These are phyloP conservation scores for Phytophthora meadii DNA, from an alignment of 352 stramenopile species.

Conservation along the genomic window DNA sequence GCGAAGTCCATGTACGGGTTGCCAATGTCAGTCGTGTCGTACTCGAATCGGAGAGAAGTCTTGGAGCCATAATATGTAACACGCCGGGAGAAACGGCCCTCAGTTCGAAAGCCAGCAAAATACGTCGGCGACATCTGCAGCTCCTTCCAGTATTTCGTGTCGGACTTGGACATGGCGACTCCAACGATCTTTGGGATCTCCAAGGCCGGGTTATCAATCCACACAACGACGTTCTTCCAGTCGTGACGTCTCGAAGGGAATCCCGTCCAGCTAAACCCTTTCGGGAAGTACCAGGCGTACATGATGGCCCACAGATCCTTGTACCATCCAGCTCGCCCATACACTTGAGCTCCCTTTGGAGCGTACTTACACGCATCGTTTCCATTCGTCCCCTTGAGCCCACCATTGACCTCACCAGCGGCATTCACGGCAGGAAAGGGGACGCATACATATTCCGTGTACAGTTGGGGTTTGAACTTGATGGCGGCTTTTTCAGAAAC, in stretches of 20 bases:
- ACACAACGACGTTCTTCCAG: slow-evolving; percentile 1
- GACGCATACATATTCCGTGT: neutral
- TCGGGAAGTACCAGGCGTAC: slow-evolving; percentile 5
- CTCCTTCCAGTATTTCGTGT: neutral
- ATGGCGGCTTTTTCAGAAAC: neutral
- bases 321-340: neutral
- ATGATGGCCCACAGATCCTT: slow-evolving; percentile 1
- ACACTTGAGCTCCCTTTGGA: neutral
- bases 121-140: too few relatives aligned
- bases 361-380: neutral
- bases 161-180: neutral
- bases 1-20: too few relatives aligned
- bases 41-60: neutral
- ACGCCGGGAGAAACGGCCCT: too few relatives aligned
- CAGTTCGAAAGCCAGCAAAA: too few relatives aligned
- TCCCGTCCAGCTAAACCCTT: neutral
- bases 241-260: neutral
- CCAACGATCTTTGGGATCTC: neutral
- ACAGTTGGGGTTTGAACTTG: slow-evolving; percentile 2
- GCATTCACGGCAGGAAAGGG: neutral
- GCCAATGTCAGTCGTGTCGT: too few relatives aligned
- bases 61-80: too few relatives aligned
- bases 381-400: neutral
- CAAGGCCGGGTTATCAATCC: neutral
- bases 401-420: neutral